Conservation (phyloP, 768 basidiomycete species). For the Russula foetens region DNA sequence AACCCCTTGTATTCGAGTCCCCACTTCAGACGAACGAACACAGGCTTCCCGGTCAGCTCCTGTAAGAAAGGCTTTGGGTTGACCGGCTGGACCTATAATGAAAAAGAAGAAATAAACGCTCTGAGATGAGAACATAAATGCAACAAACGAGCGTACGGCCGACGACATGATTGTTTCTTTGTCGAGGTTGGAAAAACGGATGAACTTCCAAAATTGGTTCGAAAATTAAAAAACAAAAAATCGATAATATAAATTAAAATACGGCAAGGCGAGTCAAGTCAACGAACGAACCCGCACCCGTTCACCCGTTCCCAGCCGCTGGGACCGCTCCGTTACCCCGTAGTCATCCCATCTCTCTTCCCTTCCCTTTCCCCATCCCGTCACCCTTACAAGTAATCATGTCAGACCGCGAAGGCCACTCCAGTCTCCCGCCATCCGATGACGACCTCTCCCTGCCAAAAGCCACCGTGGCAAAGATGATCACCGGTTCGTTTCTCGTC, state of each 20-base stretch:
- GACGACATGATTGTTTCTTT: conserved; percentile 49
- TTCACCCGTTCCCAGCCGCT: too few relatives aligned
- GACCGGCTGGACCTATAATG: conserved; percentile 71
- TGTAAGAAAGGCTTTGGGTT: conserved; percentile 99
- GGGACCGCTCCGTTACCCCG: too few relatives aligned
- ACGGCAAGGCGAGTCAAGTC: too few relatives aligned
- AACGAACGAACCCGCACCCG: too few relatives aligned
- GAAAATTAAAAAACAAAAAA: too few relatives aligned
- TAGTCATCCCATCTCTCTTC: too few relatives aligned
- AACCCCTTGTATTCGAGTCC: conserved; percentile 99
- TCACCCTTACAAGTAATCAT: conserved; percentile 40
- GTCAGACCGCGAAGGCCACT: conserved; percentile 86
- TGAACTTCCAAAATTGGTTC: too few relatives aligned
- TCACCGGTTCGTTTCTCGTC: conserved; percentile 54
- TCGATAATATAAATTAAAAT: too few relatives aligned
- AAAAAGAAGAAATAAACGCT: neutral
- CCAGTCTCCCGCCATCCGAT: conserved; percentile 57
- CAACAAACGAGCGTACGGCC: conserved; percentile 37
- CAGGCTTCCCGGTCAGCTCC: conserved; percentile 95
- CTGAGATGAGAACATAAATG: too few relatives aligned
- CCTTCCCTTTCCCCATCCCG: too few relatives aligned
- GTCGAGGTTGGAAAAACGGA: conserved; percentile 29
- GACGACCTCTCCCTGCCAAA: conserved; percentile 94
- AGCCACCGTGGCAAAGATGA: conserved; percentile 97
- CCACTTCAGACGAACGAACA: conserved; percentile 96